A percentile compares a stretch with the other conserved stretches of the same genome.
Evolutionary conservation across 2,329 filamentous ascomycete species (phyloP).

Genomic region (Apiospora saccharicola): DNA sequence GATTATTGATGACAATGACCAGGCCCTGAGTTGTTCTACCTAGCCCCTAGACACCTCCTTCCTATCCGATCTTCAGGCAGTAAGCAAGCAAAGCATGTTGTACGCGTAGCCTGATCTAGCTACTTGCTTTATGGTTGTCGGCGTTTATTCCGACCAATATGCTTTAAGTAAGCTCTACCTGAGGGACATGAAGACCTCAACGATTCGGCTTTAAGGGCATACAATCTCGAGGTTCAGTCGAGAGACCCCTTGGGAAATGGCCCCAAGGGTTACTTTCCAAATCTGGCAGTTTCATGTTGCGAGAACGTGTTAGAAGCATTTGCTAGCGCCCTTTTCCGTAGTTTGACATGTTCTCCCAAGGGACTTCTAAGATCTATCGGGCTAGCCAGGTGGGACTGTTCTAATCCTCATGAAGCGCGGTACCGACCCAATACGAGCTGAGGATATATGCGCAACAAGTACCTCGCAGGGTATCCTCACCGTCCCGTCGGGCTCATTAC

Average conservation of each 20-base stretch:
- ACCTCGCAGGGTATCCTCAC: neutral
- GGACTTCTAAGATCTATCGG: conserved; percentile 1
- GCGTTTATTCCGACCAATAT: neutral
- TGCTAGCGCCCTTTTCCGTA: neutral
- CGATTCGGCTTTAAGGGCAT: neutral
- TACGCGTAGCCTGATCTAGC: neutral
- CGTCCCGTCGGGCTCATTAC: conserved; percentile 3
- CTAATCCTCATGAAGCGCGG: conserved; percentile 2
- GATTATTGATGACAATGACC: neutral
- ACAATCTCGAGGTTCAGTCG: neutral
- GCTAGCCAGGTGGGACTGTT: conserved; percentile 10
- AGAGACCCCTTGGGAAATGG: neutral
- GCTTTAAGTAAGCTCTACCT: neutral
- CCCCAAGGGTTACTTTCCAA: neutral
- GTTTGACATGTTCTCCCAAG: conserved; percentile 14
- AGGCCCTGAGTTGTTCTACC: neutral
- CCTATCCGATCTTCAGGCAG: neutral
- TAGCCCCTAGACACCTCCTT: neutral
- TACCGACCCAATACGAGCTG: conserved; percentile 15
- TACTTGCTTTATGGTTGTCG: neutral
- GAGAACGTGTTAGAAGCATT: conserved; percentile 16
- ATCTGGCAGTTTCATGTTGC: conserved; percentile 21
- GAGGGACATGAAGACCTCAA: conserved; percentile 7
- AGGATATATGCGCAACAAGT: conserved; percentile 8
- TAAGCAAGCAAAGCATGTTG: neutral